Base-by-base conservation (phyloP, 179 eudicot species). In the Corrigiola litoralis region DNA sequence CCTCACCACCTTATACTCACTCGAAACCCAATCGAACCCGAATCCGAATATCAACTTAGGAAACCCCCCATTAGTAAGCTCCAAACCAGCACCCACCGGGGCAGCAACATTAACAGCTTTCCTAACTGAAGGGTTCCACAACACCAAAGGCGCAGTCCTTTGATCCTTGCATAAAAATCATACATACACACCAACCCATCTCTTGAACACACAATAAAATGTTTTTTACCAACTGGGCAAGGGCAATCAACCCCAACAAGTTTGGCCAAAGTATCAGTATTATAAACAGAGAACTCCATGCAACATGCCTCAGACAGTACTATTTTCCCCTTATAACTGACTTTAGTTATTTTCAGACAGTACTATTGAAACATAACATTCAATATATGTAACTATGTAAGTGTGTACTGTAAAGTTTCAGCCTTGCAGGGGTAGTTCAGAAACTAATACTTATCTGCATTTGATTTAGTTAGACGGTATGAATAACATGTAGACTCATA, bases 41-140 rank as follows among this genome's bases (percentile, higher is more conserved):
- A 58, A 18, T 5, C 72, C 72, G 40, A 68, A 68, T 24, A 58
- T 58, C 65, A 68, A 58, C 28, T 68, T 48, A 6, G 65, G 65
- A 5, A 67, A 67, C 16, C 71, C 71, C 20, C 71, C 63, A 1
- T 27, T 12, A 4, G 71, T 67, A 13, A 24, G 32, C 6, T 48
- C 49, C 52, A 67, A 36, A 40, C 0, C 28, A n/a, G 31, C 25
- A 41, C 5, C 42, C 16, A 2, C 48, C 46, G 33, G 51, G 32
- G 0, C 34, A 56, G 58, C 58, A 17, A 47, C 21, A 47, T 8
- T 21, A 17, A 47, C 40, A 36, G 6, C 8, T 28, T 29, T 68
- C 16, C 24, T 5, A 12, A 68, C 49, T 6, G 72, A 68, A 48
- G 65, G 65, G 47, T 68, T 68, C 72, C 72, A 68, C 0, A 68